Percentiles rank a stretch among this genome's conserved stretches.
Evolutionary conservation across 176 grass and related monocot species (phyloP).

Genomic region (Avena eriantha): DNA sequence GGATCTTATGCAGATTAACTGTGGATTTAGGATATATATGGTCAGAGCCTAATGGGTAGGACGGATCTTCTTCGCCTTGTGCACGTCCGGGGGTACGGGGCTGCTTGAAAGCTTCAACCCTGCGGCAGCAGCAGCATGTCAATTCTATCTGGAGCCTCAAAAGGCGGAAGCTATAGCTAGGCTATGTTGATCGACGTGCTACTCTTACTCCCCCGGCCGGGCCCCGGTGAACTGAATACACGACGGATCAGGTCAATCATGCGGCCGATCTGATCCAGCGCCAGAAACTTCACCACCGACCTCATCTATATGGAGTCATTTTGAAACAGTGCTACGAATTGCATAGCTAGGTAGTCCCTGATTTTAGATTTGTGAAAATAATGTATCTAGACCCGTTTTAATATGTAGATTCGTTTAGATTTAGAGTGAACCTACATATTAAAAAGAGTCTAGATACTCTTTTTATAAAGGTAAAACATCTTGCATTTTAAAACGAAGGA

Average conservation of each 20-base stretch:
- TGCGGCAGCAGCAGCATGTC: background rate
- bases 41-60: no score
- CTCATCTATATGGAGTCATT: background rate
- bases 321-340: background rate
- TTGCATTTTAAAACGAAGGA: no score
- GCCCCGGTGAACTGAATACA: background rate
- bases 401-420: no score
- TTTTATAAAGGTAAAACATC: no score
- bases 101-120: slow-evolving; percentile 39
- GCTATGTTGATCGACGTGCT: slow-evolving; percentile 39
- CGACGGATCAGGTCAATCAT: slow-evolving; percentile 21
- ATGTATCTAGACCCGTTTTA: no score
- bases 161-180: slow-evolving; percentile 36
- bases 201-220: background rate
- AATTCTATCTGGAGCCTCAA: slow-evolving; percentile 31
- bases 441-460: no score
- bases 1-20: background rate
- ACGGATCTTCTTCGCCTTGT: background rate
- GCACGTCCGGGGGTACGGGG: background rate
- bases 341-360: background rate
- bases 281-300: slow-evolving; percentile 20
- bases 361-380: no score
- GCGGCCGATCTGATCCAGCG: slow-evolving; percentile 24
- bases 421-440: no score
- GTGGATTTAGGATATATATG: background rate